Base-by-base conservation (phyloP, 805 yeast species). In the Grigorovia yakushimaensis region DNA sequence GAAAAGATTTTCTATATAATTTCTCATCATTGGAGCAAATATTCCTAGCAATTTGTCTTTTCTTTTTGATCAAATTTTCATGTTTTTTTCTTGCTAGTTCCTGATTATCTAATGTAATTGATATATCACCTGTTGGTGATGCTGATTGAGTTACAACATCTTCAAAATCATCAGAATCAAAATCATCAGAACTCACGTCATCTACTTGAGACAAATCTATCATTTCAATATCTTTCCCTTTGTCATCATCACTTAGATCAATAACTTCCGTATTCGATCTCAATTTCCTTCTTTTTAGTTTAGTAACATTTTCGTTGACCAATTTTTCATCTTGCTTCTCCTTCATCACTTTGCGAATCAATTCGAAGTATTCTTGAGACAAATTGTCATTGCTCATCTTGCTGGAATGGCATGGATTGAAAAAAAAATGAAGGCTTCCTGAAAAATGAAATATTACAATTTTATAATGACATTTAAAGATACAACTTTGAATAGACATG, bases 1-100 rank as follows among this genome's bases (percentile, higher is more conserved):
- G 97, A 8, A 79, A 61, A 0, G 62, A 52, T 42, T 71, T 69
- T 18, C 97, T 66, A 41, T 61, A 63, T 1, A 56, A 55, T 17
- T 84, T 67, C 57, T 84, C 89, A 40, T 80, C 83, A 45, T 70
- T 72, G 3, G 73, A 59, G 1, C 81, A 72, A 0, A 75, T 51
- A 47, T 66, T 63, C 53, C 49, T 55, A 54, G 44, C 55, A 47
- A 5, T 53, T 51, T 35, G 50, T 42, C 17, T 58, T 51, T 46
- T 54, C 52, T 48, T 60, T 41, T n/a, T 58, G 33, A 37, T 35
- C 43, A 37, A 24, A 18, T 53, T 19, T 53, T 47, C 30, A 49
- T 41, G 41, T 21, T 40, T 27, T 15, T 52, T 43, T 9, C 42
- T 36, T 58, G 54, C 42, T 52, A 59, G 27, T 53, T 47, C 20